Base-by-base conservation (phyloP, 1,284 basidiomycete species). In the Ganoderma boninense region DNA sequence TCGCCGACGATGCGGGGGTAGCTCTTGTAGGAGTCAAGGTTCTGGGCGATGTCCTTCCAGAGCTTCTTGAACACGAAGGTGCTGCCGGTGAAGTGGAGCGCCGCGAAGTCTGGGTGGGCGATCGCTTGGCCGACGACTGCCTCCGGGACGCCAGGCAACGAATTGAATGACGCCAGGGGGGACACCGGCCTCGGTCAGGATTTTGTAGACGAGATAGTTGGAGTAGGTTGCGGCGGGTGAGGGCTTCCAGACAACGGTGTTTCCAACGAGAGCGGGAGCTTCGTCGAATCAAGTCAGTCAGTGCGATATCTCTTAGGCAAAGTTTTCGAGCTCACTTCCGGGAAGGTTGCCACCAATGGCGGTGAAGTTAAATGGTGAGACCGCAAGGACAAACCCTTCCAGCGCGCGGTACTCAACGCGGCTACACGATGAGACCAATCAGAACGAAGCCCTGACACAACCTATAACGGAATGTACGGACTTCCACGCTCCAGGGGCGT, bases 331-430 rank as follows among this genome's bases (percentile, higher is more conserved):
- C 87, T 62, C 71, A 91, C 92, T 85, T 79, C 88, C 92, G 5
- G 90, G 90, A 54, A 98, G 92, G 83, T 98, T 98, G 32, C 95
- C 97, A 68, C 95, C 97, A 73, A 98, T 98, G 40, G 97, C 97
- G 62, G 97, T 98, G 80, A 98, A 99, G 87, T 99, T 99, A 87
- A 99, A 99, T 0, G 97, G 97, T 6, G 97, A 97, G 56, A 99
- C 94, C 18, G 98, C 97, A 64, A 99, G 89, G 42, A 99, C 95
- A 83, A 99, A 99, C 40, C 97, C 98, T 84, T 99, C 97, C 26
- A 99, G 88, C 4, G 97, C 90, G 73, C 98, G 95, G 83, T 97
- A 99, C 84, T 99, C 98, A 64, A 93, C 90, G 65, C 97, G 96
- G 86, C 95, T 97, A 76, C 16, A 65, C 67, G 71, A 66, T 64